Evolutionary conservation across 345 rosid genomes (phyloP), one percentile per base, ranked within the genome.

Genomic region (Lenwebbia sp.): DNA sequence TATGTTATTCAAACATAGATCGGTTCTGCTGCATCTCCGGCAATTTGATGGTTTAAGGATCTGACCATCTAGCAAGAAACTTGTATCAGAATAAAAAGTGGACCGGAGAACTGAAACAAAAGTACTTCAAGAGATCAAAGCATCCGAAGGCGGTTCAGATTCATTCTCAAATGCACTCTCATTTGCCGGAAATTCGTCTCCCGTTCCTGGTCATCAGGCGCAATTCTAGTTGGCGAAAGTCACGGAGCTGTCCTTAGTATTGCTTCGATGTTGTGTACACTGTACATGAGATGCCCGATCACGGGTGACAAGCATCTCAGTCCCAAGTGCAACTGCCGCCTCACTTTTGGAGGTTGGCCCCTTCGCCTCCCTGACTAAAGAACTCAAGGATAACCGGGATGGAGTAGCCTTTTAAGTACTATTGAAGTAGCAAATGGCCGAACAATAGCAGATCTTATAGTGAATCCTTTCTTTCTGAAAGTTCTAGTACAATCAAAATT

Each of bases 291-390:
- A 60, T 60, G 74, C 37, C 74, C 33, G 37, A 60, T 28, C 6
- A 60, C 10, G 8, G 37, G 74, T 60, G 37, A 60, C 5, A 15
- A 28, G 74, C 37, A 28, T 37, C 70, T 13, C 37, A 28, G 37
- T 60, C 74, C 74, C 5, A 9, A 60, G 74, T 60, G 37, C 19
- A 93, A 92, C 83, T 92, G 96, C 83, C 89, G 94, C 86, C 37
- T 92, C 57, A 92, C 92, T 85, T 92, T 92, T 0, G 87, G 89
- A 83, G 76, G 89, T 30, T 92, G 94, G 88, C 89, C 92, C 78
- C 92, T 92, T 65, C 90, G 91, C 88, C 94, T 91, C 50, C 17
- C 86, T 17, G 91, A 85, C 41, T 83, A 51, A 50, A 82, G 53
- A 40, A 13, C 33, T 33, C 55, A 7, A n/a, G 57, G 23, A 62